Conservation (phyloP, 2,329 filamentous ascomycete genomes). For the Raffaelea albimanens region DNA sequence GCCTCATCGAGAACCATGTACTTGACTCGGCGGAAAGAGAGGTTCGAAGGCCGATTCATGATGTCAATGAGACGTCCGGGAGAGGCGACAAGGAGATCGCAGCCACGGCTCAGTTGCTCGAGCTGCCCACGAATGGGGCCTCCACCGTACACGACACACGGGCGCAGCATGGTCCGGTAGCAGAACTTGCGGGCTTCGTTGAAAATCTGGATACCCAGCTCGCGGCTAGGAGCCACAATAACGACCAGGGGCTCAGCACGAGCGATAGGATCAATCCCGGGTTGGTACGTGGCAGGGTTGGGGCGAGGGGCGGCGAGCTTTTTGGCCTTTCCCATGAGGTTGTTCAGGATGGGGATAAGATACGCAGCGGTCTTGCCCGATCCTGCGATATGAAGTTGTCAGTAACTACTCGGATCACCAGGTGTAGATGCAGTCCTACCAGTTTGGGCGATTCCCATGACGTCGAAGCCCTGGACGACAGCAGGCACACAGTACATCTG, state of each 20-base stretch:
- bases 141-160: slow-evolving; percentile 83
- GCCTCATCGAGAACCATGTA: slow-evolving; percentile 87
- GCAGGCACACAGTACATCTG: slow-evolving; percentile 79
- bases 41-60: slow-evolving; percentile 58
- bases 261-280: slow-evolving; percentile 35
- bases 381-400: slow-evolving; percentile 39
- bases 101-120: slow-evolving; percentile 68
- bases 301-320: slow-evolving; percentile 74
- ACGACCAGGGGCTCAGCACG: slow-evolving; percentile 82
- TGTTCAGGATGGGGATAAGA: slow-evolving; percentile 77
- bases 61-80: slow-evolving; percentile 82
- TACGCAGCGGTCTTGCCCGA: slow-evolving; percentile 96
- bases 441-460: slow-evolving; percentile 87
- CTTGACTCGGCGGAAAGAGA: slow-evolving; percentile 68
- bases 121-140: slow-evolving; percentile 61
- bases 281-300: slow-evolving; percentile 46
- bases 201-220: slow-evolving; percentile 90
- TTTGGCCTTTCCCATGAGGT: slow-evolving; percentile 92
- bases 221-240: slow-evolving; percentile 76
- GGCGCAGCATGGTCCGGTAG: slow-evolving; percentile 90
- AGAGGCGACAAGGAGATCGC: slow-evolving; percentile 80
- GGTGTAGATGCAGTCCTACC: slow-evolving; percentile 52
- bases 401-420: background rate
- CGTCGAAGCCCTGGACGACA: slow-evolving; percentile 64
- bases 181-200: slow-evolving; percentile 88